A percentile compares a stretch with the other conserved stretches of the same genome.
These are phyloP conservation scores for Xylaria bambusicola DNA, from an alignment of 495 filamentous ascomycete species.

Conservation along the genomic window DNA sequence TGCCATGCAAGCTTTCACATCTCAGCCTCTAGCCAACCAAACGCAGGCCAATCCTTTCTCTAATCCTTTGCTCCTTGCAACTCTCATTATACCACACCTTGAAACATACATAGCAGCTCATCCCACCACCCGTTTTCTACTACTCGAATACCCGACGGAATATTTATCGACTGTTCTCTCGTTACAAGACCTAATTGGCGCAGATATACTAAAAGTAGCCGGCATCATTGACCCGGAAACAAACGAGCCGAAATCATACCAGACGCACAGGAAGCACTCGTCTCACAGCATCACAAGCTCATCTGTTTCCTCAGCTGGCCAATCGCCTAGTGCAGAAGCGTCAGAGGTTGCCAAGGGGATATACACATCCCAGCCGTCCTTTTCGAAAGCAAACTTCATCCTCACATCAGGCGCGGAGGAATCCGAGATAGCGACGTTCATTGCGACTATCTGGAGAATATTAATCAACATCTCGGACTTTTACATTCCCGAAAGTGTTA, in stretches of 20 bases:
- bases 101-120: slow-evolving; percentile 44
- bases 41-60: slow-evolving; percentile 49
- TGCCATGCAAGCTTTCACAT: slow-evolving; percentile 51
- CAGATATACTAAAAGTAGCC: slow-evolving; percentile 44
- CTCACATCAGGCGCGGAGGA: slow-evolving; percentile 43
- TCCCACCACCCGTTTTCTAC: slow-evolving; percentile 42
- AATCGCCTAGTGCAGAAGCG: slow-evolving; percentile 11
- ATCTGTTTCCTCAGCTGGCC: not conserved
- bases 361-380: slow-evolving; percentile 22
- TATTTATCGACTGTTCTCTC: slow-evolving; percentile 47
- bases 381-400: slow-evolving; percentile 45
- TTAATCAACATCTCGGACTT: slow-evolving; percentile 37
- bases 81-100: slow-evolving; percentile 47
- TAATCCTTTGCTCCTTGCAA: slow-evolving; percentile 44
- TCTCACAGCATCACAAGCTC: slow-evolving; percentile 9
- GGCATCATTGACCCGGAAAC: slow-evolving; percentile 41
- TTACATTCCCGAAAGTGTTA: slow-evolving; percentile 36
- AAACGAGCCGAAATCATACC: slow-evolving; percentile 17
- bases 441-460: slow-evolving; percentile 43
- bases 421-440: slow-evolving; percentile 40
- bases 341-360: not conserved
- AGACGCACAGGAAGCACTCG: slow-evolving; percentile 7
- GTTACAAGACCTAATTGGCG: slow-evolving; percentile 45
- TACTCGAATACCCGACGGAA: slow-evolving; percentile 50
- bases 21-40: slow-evolving; percentile 45